Base-by-base conservation (phyloP, 768 basidiomycete genomes). In the Tylopilus plumbeoviolaceoides region DNA sequence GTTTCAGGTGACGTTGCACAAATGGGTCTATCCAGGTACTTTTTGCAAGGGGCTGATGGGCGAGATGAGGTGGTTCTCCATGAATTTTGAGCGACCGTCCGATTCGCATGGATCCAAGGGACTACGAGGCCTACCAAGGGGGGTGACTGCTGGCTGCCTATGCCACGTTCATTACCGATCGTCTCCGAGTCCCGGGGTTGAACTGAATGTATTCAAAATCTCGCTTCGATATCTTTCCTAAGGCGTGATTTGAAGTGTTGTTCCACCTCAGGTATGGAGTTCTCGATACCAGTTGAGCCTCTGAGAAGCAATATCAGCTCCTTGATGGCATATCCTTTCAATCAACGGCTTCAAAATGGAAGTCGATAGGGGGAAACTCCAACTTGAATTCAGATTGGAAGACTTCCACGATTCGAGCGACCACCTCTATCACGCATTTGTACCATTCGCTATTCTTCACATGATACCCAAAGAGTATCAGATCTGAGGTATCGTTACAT, bases 401-500 rank as follows among this genome's bases (percentile, higher is more conserved):
- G 15, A 27, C 14, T 42, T 30, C 42, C 49, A 43, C 31, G 49
- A 35, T 43, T 18, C 33, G n/a, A 40, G 18, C 18, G 35, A 17
- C 30, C 30, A 30, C n/a, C n/a, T n/a, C n/a, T n/a, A n/a, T n/a
- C n/a, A 35, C 47, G 5, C 20, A 36, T 33, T n/a, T 28, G 15
- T 15, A 54, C 33, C 44, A 15, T n/a, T 28, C 36, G 7, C 28
- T 30, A 12, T 55, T 62, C 63, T 49, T 48, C 18, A 7, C 47
- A 42, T 18, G 57, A 57, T 65, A 33, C 31, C 39, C 49, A 36
- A 55, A 4, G 30, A 39, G 47, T 45, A 38, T 25, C 31, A 7
- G 18, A 43, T 36, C 10, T 4, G 25, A 27, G 18, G 46, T 58
- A 53, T 30, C 48, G 41, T 54, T 67, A 65, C 62, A 65, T 43